Conservation (phyloP, 2,329 filamentous ascomycete species). For the Nemania diffusa region DNA sequence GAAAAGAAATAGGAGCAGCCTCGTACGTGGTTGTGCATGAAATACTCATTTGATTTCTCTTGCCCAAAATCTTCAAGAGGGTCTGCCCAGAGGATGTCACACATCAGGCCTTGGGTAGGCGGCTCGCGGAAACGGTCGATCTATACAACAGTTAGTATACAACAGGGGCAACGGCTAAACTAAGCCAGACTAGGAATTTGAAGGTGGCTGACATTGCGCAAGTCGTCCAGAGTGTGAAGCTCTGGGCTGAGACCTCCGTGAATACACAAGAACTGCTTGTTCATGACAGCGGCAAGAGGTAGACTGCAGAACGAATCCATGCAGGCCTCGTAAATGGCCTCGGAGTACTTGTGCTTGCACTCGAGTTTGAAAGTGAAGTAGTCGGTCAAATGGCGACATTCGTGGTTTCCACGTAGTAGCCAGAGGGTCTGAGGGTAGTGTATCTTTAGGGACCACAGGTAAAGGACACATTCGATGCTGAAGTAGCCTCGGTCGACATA, state of each 20-base stretch:
- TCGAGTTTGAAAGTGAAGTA: constrained; percentile 99
- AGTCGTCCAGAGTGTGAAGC: constrained; percentile 92
- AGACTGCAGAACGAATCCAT: constrained; percentile 98
- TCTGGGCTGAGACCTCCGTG: constrained; percentile 97
- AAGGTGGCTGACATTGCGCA: constrained; percentile 76
- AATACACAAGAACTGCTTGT: constrained; percentile 99
- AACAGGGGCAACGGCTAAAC: background rate
- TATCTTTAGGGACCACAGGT: constrained; percentile 98
- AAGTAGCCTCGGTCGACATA: constrained; percentile 99
- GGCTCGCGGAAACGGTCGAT: constrained; percentile 98
- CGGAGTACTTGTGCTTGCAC: constrained; percentile 99
- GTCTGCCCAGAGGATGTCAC: constrained; percentile 98
- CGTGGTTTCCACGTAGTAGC: constrained; percentile 97
- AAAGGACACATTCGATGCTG: constrained; percentile 98
- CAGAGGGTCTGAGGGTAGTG: constrained; percentile 98
- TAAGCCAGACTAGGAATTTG: background rate
- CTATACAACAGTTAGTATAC: constrained; percentile 55
- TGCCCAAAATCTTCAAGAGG: constrained; percentile 98
- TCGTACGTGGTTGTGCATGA: constrained; percentile 97
- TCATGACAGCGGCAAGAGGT: constrained; percentile 96
- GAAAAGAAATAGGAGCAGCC: constrained; percentile 99
- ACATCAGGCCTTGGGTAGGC: constrained; percentile 97
- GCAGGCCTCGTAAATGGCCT: constrained; percentile 94
- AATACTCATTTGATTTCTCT: constrained; percentile 98
- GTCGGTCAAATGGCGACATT: constrained; percentile 97